These are phyloP conservation scores for Hyaloscypha finlandica DNA, from an alignment of 495 filamentous ascomycete species.

Conservation along the genomic window DNA sequence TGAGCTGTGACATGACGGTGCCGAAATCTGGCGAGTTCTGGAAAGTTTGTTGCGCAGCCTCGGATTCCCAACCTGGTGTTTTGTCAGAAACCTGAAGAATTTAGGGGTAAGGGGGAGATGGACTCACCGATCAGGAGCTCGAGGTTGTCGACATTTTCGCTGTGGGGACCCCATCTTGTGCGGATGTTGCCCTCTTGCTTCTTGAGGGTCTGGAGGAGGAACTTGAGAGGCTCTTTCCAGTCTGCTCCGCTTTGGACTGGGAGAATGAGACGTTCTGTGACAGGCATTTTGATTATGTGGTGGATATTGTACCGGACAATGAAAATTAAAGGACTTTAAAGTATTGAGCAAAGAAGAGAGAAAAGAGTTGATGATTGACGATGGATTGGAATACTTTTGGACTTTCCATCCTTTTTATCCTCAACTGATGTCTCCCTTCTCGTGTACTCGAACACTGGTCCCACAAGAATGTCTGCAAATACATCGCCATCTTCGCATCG, in stretches of 20 bases:
- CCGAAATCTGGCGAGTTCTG: slow-evolving; percentile 9
- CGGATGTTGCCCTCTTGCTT: slow-evolving; percentile 26
- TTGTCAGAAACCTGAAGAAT: not conserved
- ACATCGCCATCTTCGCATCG: not conserved
- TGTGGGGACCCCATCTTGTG: slow-evolving; percentile 27
- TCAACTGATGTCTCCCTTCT: not conserved
- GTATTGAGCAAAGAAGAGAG: not conserved
- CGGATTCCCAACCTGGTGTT: slow-evolving; percentile 22
- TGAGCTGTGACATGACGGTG: slow-evolving; percentile 7
- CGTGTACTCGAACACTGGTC: not conserved
- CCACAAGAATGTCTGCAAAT: not conserved
- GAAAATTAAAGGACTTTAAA: not conserved
- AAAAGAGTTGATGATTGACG: slow-evolving; percentile 6
- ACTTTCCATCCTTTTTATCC: slow-evolving; percentile 6
- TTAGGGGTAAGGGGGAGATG: not conserved
- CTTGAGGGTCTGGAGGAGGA: slow-evolving; percentile 26
- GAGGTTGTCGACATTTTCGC: slow-evolving; percentile 21
- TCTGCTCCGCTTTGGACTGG: slow-evolving; percentile 17
- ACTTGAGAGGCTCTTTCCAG: slow-evolving; percentile 26
- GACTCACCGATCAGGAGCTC: slow-evolving; percentile 23
- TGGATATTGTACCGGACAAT: slow-evolving; percentile 25
- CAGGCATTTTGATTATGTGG: slow-evolving; percentile 20
- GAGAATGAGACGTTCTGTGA: slow-evolving; percentile 27
- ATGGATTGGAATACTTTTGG: not conserved
- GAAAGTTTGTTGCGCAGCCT: slow-evolving; percentile 15